Base-by-base conservation (phyloP, 768 basidiomycete genomes). In the Termitomyces sp. region DNA sequence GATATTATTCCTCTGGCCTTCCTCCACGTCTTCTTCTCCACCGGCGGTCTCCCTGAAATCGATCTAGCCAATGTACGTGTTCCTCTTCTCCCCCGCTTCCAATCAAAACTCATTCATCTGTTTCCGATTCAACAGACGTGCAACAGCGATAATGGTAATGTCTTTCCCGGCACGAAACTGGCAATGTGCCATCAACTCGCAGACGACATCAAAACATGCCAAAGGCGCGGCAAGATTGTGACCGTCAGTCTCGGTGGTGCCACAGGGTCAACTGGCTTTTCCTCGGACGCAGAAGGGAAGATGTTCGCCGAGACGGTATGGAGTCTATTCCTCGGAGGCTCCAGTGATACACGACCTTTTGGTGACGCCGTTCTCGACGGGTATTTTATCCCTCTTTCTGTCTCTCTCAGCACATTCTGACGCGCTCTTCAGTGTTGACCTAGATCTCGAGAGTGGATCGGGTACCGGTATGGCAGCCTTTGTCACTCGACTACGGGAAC, bases 361-460 rank as follows among this genome's bases (percentile, higher is more conserved):
- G 89, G 89, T 22, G 68, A 65, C 59, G 89, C 87, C 2, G 79
- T 89, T 42, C 76, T 91, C 24, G 89, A 91, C 63, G 89, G 89
- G 87, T 88, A 60, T 60, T 8, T 10, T n/a, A 73, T 49, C 1
- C 30, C n/a, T 26, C 43, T 49, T 30, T 18, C 27, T 59, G 16
- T 30, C n/a, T 30, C 18, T 8, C 24, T 33, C 30, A 22, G 52
- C n/a, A 40, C 16, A 33, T 24, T n/a, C 42, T 47, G 12, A 53
- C 24, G 30, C 34, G 59, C 3, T 6, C 2, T 8, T 12, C 53
- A 84, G 82, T 45, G 72, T 89, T 60, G 89, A 91, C 68, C 74
- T 91, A 16, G 89, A 89, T 66, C 85, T 91, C 59, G 89, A 90
- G 68, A 81, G 84, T 34, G 88, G 88, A 18, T 67, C 72, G 6